These are phyloP conservation scores for Metschnikowia picachoensis DNA, from an alignment of 805 yeast species.

Conservation along the genomic window DNA sequence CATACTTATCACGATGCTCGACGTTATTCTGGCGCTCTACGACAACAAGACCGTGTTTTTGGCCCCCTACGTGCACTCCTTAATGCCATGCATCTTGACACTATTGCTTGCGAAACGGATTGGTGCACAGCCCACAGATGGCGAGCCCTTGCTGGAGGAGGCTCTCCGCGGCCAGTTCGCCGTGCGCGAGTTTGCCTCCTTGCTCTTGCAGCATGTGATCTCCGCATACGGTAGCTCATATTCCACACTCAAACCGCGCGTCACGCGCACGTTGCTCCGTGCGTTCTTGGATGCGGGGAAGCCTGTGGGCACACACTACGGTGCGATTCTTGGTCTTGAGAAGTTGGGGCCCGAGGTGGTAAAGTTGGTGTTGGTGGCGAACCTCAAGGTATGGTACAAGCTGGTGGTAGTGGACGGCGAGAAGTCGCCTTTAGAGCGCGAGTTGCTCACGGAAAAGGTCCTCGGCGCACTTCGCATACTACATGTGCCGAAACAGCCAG, in stretches of 20 bases:
- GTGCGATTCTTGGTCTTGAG: slow-evolving; percentile 80
- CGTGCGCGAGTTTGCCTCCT: slow-evolving; percentile 84
- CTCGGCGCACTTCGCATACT: slow-evolving; percentile 54
- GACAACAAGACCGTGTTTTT: slow-evolving; percentile 81
- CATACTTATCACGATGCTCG: slow-evolving; percentile 77
- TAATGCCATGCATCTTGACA: slow-evolving; percentile 95
- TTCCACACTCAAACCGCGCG: slow-evolving; percentile 86
- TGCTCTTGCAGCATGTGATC: slow-evolving; percentile 75
- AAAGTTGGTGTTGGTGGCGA: slow-evolving; percentile 78
- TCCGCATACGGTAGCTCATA: slow-evolving; percentile 78
- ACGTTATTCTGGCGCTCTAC: slow-evolving; percentile 79
- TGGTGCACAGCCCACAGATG: slow-evolving; percentile 48
- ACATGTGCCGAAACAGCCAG: slow-evolving; percentile 21
- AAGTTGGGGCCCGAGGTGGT: slow-evolving; percentile 86
- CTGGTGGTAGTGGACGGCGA: slow-evolving; percentile 47
- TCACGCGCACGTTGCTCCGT: slow-evolving; percentile 85
- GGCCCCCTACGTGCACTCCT: slow-evolving; percentile 93
- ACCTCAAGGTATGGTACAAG: slow-evolving; percentile 74
- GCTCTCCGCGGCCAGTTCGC: slow-evolving; percentile 43
- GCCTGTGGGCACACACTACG: slow-evolving; percentile 87
- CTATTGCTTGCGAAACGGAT: slow-evolving; percentile 81
- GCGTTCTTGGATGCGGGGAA: slow-evolving; percentile 84
- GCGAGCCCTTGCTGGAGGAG: slow-evolving; percentile 25
- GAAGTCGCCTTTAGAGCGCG: slow-evolving; percentile 42
- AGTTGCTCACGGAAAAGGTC: slow-evolving; percentile 43